Conservation (phyloP, 1,139 yeast species). For the Zhuliangozyma parablackwelliae region DNA sequence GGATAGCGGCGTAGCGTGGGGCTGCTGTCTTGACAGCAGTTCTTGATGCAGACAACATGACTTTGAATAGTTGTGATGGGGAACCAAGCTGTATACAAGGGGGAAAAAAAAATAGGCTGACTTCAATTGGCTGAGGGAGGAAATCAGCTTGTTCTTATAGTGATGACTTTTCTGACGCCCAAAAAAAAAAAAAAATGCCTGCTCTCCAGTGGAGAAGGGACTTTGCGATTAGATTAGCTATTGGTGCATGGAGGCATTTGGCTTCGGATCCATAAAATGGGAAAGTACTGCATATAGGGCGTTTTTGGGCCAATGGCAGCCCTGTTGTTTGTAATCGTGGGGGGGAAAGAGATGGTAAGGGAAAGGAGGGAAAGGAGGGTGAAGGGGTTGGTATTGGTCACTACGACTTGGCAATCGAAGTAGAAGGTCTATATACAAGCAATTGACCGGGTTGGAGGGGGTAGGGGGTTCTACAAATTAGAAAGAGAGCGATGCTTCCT, state of each 20-base stretch:
- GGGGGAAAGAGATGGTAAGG: neutral
- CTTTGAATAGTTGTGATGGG: neutral
- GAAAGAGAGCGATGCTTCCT: too few relatives aligned
- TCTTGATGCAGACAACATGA: conserved; percentile 43
- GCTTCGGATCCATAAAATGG: conserved; percentile 7
- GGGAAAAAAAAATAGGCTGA: conserved; percentile 1
- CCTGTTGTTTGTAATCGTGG: conserved; percentile 2
- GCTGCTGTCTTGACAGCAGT: conserved; percentile 20
- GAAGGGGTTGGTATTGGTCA: too few relatives aligned
- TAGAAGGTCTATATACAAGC: too few relatives aligned
- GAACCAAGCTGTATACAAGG: neutral
- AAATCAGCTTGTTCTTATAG: neutral
- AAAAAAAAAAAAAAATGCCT: too few relatives aligned
- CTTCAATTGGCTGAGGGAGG: conserved; percentile 2
- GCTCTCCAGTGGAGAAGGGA: too few relatives aligned
- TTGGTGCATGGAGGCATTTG: neutral
- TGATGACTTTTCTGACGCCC: neutral
- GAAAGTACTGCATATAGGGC: conserved; percentile 1
- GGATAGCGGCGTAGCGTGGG: conserved; percentile 32
- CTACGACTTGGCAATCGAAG: too few relatives aligned
- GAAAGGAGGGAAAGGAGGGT: too few relatives aligned
- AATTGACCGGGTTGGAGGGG: too few relatives aligned
- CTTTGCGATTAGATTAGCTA: neutral
- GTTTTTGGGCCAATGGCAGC: conserved; percentile 1
- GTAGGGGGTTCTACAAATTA: too few relatives aligned